Base-by-base conservation (phyloP, 352 stramenopile genomes). In the Phytophthora pluvialis region DNA sequence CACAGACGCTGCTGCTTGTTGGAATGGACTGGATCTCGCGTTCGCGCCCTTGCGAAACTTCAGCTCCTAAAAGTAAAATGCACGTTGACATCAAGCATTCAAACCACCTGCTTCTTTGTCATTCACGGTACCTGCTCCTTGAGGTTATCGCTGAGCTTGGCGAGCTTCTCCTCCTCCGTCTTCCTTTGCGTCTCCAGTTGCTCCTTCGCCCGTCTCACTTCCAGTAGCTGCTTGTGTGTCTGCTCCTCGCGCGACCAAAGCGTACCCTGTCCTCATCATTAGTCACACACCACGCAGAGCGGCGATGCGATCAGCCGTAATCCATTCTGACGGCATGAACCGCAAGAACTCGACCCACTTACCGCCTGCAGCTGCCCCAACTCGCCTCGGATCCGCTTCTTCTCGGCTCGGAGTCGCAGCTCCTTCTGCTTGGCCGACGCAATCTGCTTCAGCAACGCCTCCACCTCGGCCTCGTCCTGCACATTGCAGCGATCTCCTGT, bases 361-460 rank as follows among this genome's bases (percentile, higher is more conserved):
- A 90, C 83, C 29, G 64, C 75, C 8, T 78, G 71, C 18, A 88
- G 48, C 32, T 81, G 59, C 44, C 73, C 68, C 7, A 90, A 70
- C 36, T 89, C 81, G 46, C 66, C 64, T 18, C 81, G 81, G 39
- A 92, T 69, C 33, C 78, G 81, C 68, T 87, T 81, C 56, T 89
- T 90, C 74, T 92, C 83, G 11, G 65, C 79, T 15, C 73, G 76
- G n/a, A 90, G 60, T n/a, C 72, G 65, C 51, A 90, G 75, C 49
- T 92, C 83, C 59, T 75, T 79, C 38, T 87, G 77, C 58, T 92
- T 92, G 21, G 77, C 66, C 28, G 44, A 53, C 13, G 73, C 67
- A 57, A 92, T 75, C 65, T 90, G 60, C 35, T 59, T 65, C 43
- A 92, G 68, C 54, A 92, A 67, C 64, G 53, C 66, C 40, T 90